Conservation (phyloP, 495 filamentous ascomycete genomes). For the Podospora bellae-mahoneyi region DNA sequence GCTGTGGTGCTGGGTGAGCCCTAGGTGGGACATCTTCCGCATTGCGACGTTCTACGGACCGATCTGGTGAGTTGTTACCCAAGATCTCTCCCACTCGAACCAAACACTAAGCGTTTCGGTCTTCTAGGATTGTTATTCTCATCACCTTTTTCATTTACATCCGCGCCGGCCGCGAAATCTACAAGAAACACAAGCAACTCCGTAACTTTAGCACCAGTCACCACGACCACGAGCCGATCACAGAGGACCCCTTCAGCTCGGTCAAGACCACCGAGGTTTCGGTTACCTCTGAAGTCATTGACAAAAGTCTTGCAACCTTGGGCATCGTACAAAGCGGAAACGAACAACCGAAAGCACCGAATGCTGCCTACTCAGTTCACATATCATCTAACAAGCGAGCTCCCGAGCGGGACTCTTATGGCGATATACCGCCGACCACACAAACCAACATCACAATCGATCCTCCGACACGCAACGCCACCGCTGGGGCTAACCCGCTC, state of each 20-base stretch:
- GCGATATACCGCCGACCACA: constrained; percentile 15
- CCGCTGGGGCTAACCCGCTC: constrained; percentile 15
- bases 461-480: constrained; percentile 7
- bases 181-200: constrained; percentile 49
- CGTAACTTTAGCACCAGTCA: constrained; percentile 35
- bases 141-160: constrained; percentile 72
- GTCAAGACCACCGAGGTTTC: constrained; percentile 59
- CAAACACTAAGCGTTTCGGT: neutral
- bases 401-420: constrained; percentile 20
- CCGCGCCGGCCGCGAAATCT: constrained; percentile 69
- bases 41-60: constrained; percentile 79
- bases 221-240: constrained; percentile 14
- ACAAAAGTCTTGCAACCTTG: constrained; percentile 14
- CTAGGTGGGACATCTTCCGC: constrained; percentile 66
- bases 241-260: constrained; percentile 41
- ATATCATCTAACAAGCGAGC: constrained; percentile 39
- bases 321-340: constrained; percentile 12
- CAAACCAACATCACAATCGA: constrained; percentile 24
- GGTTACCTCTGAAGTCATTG: constrained; percentile 44
- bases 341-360: constrained; percentile 22
- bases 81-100: neutral
- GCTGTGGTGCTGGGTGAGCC: constrained; percentile 79
- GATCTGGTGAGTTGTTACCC: constrained; percentile 58
- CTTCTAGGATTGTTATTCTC: constrained; percentile 56
- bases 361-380: constrained; percentile 46